These are phyloP conservation scores for Hyaloperonospora arabidopsidis DNA, from an alignment of 352 stramenopile genomes.

Conservation along the genomic window DNA sequence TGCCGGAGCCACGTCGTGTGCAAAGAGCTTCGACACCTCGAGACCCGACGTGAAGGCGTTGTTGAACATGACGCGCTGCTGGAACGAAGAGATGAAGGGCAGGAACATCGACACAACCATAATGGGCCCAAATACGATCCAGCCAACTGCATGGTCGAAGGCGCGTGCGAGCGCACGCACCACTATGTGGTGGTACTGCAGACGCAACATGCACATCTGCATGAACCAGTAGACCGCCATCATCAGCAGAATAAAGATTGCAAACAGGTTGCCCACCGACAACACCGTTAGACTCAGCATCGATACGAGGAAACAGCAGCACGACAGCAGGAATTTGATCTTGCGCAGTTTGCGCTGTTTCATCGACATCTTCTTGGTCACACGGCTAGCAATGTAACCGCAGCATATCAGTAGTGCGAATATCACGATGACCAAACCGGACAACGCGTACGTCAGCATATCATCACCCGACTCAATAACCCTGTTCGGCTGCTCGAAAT, in stretches of 20 bases:
- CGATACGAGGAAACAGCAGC: constrained; percentile 57
- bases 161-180: constrained; percentile 62
- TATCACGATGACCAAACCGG: constrained; percentile 56
- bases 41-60: constrained; percentile 83
- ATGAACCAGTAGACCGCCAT: constrained; percentile 84
- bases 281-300: constrained; percentile 64
- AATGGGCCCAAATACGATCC: constrained; percentile 85
- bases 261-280: constrained; percentile 63
- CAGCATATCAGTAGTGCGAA: constrained; percentile 72
- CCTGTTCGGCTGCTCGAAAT: constrained; percentile 56
- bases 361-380: constrained; percentile 88
- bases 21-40: constrained; percentile 85
- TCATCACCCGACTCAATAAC: constrained; percentile 45
- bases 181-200: constrained; percentile 82
- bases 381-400: constrained; percentile 74
- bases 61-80: constrained; percentile 88
- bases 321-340: constrained; percentile 81
- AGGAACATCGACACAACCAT: constrained; percentile 87
- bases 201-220: constrained; percentile 64
- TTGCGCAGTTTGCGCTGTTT: constrained; percentile 85
- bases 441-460: constrained; percentile 57
- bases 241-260: constrained; percentile 60
- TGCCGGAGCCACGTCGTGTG: constrained; percentile 70
- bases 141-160: constrained; percentile 74
- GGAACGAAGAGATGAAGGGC: constrained; percentile 81